Conservation (phyloP, 768 basidiomycete genomes). For the Lentinula sp. region DNA sequence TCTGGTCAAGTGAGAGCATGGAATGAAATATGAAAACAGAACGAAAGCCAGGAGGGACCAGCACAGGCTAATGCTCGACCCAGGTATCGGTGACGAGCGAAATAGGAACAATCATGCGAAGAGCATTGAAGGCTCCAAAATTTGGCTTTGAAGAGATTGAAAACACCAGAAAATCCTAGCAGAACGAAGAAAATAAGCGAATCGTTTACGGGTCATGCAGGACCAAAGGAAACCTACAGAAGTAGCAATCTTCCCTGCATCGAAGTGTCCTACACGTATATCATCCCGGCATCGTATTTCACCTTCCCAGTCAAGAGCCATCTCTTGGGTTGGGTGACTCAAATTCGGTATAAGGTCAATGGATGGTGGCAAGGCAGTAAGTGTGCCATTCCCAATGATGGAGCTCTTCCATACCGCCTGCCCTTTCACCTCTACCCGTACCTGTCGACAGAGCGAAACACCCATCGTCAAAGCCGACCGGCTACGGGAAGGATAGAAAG, state of each 20-base stretch:
- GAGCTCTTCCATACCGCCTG: not conserved
- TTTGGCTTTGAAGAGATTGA: not conserved
- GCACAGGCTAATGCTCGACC: not conserved
- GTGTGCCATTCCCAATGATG: not conserved
- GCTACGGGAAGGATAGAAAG: not conserved
- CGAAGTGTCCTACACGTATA: conserved; percentile 2
- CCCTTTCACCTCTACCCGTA: conserved; percentile 1
- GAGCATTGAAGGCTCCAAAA: not conserved
- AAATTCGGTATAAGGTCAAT: not conserved
- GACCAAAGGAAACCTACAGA: not conserved
- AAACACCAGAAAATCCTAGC: conserved; percentile 2
- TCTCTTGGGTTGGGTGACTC: not conserved
- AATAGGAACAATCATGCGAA: not conserved
- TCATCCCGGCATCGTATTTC: not conserved
- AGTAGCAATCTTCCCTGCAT: not conserved
- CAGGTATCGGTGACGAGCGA: conserved; percentile 6
- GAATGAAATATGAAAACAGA: too few species aligned
- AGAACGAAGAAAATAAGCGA: not conserved
- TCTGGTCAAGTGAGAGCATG: too few species aligned
- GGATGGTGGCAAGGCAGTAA: not conserved
- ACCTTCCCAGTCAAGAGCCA: conserved; percentile 6
- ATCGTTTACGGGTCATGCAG: not conserved
- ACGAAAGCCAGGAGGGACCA: not conserved
- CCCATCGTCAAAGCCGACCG: not conserved
- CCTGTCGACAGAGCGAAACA: conserved; percentile 2